Base-by-base conservation (phyloP, 2,329 filamentous ascomycete genomes). In the Aspergillus glaucus region DNA sequence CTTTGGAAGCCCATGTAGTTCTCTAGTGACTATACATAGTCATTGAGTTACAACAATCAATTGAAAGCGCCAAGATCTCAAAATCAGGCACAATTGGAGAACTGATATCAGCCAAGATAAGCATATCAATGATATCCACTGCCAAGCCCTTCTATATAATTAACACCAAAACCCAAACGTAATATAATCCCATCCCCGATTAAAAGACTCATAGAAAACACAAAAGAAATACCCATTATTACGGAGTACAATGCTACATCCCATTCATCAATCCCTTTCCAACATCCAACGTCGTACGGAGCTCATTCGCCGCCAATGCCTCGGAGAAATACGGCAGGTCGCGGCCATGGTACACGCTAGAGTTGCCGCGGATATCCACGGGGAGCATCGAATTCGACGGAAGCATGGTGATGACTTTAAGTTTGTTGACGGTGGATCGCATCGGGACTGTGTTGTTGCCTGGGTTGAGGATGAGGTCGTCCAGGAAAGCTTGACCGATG, bases 361-460 rank as follows among this genome's bases (percentile, higher is more conserved):
- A 71, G 34, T 75, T 76, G 0, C 78, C 79, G 1, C 66, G 61
- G 49, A 82, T 77, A 6, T 69, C 63, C 21, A 83, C 57, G 2
- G 77, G 76, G 1, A 83, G 53, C 4, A 78, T 60, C 1, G 74
- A 77, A n/a, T 73, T 62, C 10, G 62, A 66, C 2, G 44, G 45
- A 4, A 69, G 43, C 40, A 71, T 30, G 4, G 40, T 52, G 10
- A 64, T 44, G 28, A 76, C 52, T 0, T 67, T 50, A 4, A 56
- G 56, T 46, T 78, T 69, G 55, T 83, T 66, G 45, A 80, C 65
- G 3, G 59, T 71, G 14, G 75, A 70, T 21, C 67, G 69, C 70
- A 84, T 75, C 1, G 73, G 66, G 36, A 79, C 56, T 10, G 53
- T 68, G 64, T 83, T 82, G 53, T 73, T 62, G 40, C 81, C 81